Conservation (phyloP, 1,139 yeast genomes). For the Dujonia santamariae region DNA sequence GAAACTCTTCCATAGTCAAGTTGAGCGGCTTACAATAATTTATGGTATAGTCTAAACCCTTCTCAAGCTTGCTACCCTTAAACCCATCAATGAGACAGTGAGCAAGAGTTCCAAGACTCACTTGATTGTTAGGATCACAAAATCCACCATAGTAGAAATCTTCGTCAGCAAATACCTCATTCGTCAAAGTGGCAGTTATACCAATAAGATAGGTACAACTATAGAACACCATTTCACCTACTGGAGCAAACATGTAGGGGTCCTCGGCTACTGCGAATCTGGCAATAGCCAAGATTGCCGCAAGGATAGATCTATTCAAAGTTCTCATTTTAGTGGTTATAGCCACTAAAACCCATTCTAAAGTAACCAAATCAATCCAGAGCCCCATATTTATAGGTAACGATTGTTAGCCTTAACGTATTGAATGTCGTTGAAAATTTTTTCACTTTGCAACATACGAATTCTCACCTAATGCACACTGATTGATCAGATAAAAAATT, state of each 20-base stretch:
- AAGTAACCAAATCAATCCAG: too few relatives aligned
- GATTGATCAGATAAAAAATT: constrained; percentile 6
- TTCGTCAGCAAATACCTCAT: too few relatives aligned
- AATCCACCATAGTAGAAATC: constrained; percentile 31
- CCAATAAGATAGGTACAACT: constrained; percentile 29
- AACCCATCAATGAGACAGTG: constrained; percentile 25
- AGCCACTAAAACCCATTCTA: too few relatives aligned
- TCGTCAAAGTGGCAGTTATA: constrained; percentile 23
- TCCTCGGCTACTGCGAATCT: constrained; percentile 5
- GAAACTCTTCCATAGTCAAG: constrained; percentile 26
- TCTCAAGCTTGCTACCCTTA: constrained; percentile 15
- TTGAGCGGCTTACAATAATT: constrained; percentile 24
- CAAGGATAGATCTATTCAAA: too few relatives aligned
- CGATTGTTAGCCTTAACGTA: too few relatives aligned
- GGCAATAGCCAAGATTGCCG: neutral
- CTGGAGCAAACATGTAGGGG: constrained; percentile 15
- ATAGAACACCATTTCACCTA: constrained; percentile 15
- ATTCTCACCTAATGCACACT: too few relatives aligned
- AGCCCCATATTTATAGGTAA: too few relatives aligned
- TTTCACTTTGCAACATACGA: too few relatives aligned
- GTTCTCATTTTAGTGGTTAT: too few relatives aligned
- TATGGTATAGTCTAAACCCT: constrained; percentile 23
- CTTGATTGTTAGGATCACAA: constrained; percentile 32
- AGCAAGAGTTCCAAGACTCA: constrained; percentile 38
- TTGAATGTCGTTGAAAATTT: too few relatives aligned